phyloP scores from a whole-genome alignment of 2,329 filamentous ascomycete species.

The Paecilomyces formosus region DNA sequence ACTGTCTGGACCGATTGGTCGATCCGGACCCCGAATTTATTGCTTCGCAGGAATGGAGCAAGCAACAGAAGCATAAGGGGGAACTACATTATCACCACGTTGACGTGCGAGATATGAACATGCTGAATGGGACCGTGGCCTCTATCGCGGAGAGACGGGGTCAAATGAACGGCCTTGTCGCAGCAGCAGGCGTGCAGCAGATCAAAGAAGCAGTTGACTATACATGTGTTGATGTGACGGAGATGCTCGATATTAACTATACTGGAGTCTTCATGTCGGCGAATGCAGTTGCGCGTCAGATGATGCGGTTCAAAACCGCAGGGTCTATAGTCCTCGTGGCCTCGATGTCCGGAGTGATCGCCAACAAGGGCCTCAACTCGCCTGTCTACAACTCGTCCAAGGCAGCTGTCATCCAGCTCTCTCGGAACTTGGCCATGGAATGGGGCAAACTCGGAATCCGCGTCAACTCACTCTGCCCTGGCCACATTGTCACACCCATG shows the following conservation, averaged over 20 bases:
- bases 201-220: slow-evolving; percentile 34
- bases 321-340: slow-evolving; percentile 45
- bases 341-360: slow-evolving; percentile 44
- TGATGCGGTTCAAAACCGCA: slow-evolving; percentile 42
- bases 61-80: slow-evolving; percentile 27
- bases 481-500: slow-evolving; percentile 61
- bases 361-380: slow-evolving; percentile 40
- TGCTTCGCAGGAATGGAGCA: slow-evolving; percentile 27
- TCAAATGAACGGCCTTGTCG: slow-evolving; percentile 35
- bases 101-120: slow-evolving; percentile 36
- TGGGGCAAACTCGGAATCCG: slow-evolving; percentile 45
- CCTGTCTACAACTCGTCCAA: slow-evolving; percentile 49
- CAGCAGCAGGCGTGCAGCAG: slow-evolving; percentile 37
- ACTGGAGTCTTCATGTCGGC: slow-evolving; percentile 43
- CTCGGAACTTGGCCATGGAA: slow-evolving; percentile 46
- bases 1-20: slow-evolving; percentile 40
- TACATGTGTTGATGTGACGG: slow-evolving; percentile 30
- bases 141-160: slow-evolving; percentile 25
- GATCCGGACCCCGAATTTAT: slow-evolving; percentile 37
- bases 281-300: slow-evolving; percentile 40
- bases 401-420: slow-evolving; percentile 46
- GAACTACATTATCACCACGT: slow-evolving; percentile 39
- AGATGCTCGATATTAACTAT: slow-evolving; percentile 44
- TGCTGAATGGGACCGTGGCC: slow-evolving; percentile 26
- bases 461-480: slow-evolving; percentile 48